Base-by-base conservation (phyloP, 495 filamentous ascomycete species). In the Trichoderma erinaceum region DNA sequence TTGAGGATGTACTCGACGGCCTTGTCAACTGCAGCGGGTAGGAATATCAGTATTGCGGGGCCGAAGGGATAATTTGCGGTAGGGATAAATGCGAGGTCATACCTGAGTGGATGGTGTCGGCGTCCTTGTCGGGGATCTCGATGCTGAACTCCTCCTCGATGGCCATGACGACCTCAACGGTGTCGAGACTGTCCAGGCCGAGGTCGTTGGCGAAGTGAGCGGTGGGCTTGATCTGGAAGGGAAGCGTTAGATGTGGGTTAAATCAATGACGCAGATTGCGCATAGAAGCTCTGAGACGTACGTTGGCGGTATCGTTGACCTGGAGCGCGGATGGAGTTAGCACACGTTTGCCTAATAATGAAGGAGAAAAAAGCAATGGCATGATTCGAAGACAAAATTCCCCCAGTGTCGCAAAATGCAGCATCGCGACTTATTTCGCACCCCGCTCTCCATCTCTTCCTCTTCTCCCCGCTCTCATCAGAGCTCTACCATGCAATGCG, bases 91-190 rank as follows among this genome's bases (percentile, higher is more conserved):
- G 38, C 13, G 43, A 13, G 23, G 18, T 56, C 94, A 71, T 93
- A 97, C 94, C 88, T 77, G 92, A 97, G 85, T 94, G 92, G 78
- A 99, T 97, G 71, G 86, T 85, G 82, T 99, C 95, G 71, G 95
- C 96, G 75, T 97, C 94, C 85, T 97, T 98, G 81, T 99, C 95
- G 71, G 95, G 96, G 79, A 99, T 99, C 87, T 99, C 95, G 82
- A 99, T 95, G 87, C 93, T 97, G 82, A 99, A 99, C 80, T 99
- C 95, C 90, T 99, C 95, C 86, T 99, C 95, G 81, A 99, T 97
- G 70, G 95, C 95, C 95, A 99, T 99, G 69, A 99, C 96, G 71
- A 99, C 93, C 85, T 99, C 95, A 66, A 99, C 95, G 64, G 93
- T 97, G 77, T 99, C 95, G 78, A 99, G 84, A 83, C 91, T 96